A percentile compares a stretch with the other conserved stretches of the same genome.
These are phyloP conservation scores for Hypericum perforatum DNA, from an alignment of 345 rosid genomes.

Conservation along the genomic window DNA sequence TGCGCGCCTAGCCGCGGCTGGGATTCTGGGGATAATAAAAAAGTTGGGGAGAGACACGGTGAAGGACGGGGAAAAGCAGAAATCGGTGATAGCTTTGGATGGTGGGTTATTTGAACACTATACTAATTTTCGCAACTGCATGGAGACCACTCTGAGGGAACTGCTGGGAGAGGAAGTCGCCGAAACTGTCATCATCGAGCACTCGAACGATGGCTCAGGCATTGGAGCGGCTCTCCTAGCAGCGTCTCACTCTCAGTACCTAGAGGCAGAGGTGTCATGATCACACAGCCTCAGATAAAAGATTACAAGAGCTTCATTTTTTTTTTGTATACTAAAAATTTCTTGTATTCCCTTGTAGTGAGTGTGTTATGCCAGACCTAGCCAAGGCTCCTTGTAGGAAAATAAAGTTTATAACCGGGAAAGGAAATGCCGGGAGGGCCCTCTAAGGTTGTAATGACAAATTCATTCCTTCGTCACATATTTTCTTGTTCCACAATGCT, in stretches of 20 bases:
- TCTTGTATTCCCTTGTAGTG: background rate
- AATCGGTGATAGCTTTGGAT: conserved; percentile 52
- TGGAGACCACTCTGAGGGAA: conserved; percentile 50
- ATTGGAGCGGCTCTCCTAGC: conserved; percentile 78
- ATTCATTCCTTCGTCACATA: too few species aligned
- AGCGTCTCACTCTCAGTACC: conserved; percentile 64
- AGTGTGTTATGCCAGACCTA: too few species aligned
- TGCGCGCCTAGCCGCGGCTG: conserved; percentile 73
- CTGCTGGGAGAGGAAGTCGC: conserved; percentile 50
- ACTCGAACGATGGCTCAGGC: conserved; percentile 66
- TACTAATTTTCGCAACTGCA: conserved; percentile 36
- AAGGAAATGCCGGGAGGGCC: too few species aligned
- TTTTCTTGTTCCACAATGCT: too few species aligned
- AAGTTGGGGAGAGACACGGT: conserved; percentile 51
- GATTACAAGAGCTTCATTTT: background rate
- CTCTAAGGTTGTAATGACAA: too few species aligned
- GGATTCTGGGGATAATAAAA: conserved; percentile 62
- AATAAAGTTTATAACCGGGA: too few species aligned
- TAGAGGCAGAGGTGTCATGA: conserved; percentile 14
- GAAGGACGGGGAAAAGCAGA: conserved; percentile 38
- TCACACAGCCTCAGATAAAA: background rate
- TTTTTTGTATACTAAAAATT: background rate
- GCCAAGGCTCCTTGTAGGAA: too few species aligned
- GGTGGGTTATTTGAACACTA: conserved; percentile 74
- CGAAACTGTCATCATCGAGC: conserved; percentile 27